Evolutionary conservation across 371 early-diverging fungal genomes (phyloP).

Genomic region (Syncephalastrum racemosum): DNA sequence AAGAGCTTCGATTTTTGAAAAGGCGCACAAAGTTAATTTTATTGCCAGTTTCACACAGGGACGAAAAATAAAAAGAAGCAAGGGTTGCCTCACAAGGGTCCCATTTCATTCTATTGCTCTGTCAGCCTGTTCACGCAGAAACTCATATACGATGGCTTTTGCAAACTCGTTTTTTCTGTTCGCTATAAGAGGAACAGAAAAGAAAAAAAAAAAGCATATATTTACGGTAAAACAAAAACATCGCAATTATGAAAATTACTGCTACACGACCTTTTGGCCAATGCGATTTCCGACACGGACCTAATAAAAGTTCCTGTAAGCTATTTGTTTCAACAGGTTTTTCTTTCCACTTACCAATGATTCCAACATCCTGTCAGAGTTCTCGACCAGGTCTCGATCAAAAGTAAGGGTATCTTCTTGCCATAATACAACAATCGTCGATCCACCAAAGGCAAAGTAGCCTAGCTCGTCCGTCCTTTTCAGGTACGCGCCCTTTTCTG

Average conservation of each 20-base stretch:
- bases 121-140: too few species aligned
- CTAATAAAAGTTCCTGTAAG: constrained; percentile 4
- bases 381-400: constrained; percentile 28
- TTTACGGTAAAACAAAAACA: not conserved
- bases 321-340: not conserved
- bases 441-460: constrained; percentile 82
- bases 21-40: too few species aligned
- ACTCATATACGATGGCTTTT: too few species aligned
- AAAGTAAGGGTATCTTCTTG: constrained; percentile 37
- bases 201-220: not conserved
- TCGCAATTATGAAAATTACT: not conserved
- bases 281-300: constrained; percentile 18
- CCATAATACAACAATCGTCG: constrained; percentile 76
- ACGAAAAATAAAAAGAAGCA: too few species aligned
- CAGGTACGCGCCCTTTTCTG: constrained; percentile 50
- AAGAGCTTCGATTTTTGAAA: too few species aligned
- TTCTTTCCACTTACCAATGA: constrained; percentile 19
- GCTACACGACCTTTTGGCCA: not conserved
- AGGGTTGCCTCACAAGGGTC: too few species aligned
- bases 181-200: not conserved
- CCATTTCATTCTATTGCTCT: too few species aligned
- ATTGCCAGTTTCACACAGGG: too few species aligned
- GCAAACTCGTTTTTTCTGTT: constrained; percentile 2
- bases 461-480: constrained; percentile 80
- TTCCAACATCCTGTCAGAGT: constrained; percentile 28